Percentiles rank a stretch among this genome's conserved stretches.
phyloP scores from a whole-genome alignment of 257 asterid genomes.

The Nicotiana tabacum region DNA sequence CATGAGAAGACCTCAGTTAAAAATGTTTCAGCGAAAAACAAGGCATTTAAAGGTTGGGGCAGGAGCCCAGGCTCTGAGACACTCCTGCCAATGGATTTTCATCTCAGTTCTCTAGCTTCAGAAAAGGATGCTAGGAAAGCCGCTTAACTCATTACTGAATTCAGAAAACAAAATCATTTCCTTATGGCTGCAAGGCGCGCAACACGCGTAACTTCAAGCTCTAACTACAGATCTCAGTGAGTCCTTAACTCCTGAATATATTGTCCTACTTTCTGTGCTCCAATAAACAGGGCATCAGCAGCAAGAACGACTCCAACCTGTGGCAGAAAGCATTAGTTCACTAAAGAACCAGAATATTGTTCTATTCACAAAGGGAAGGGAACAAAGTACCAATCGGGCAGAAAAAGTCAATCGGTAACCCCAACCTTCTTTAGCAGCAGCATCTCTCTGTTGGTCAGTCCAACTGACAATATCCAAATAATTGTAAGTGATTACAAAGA shows the following conservation, averaged over 20 bases:
- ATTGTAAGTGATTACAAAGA: not conserved
- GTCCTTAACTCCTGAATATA: constrained; percentile 64
- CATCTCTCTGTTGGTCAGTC: constrained; percentile 95
- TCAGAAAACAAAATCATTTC: not conserved
- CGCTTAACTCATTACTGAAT: not conserved
- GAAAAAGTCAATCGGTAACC: constrained; percentile 72
- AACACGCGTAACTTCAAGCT: constrained; percentile 3
- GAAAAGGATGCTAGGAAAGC: not conserved
- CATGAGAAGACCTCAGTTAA: not conserved
- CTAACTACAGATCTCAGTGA: constrained; percentile 28
- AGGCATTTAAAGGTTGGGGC: not conserved
- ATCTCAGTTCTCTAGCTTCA: not conserved
- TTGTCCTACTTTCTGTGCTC: constrained; percentile 70
- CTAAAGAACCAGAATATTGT: not conserved
- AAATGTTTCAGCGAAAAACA: not conserved
- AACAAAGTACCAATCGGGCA: constrained; percentile 68
- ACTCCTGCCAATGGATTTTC: not conserved
- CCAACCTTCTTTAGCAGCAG: constrained; percentile 93
- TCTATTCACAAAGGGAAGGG: constrained; percentile 6
- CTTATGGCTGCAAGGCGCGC: not conserved
- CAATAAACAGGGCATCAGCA: constrained; percentile 72
- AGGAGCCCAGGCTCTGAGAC: not conserved
- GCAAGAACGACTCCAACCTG: constrained; percentile 67
- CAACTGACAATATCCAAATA: constrained; percentile 43
- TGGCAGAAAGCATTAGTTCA: not conserved